Conservation (phyloP, 2,329 filamentous ascomycete genomes). For the Fusarium sp. region DNA sequence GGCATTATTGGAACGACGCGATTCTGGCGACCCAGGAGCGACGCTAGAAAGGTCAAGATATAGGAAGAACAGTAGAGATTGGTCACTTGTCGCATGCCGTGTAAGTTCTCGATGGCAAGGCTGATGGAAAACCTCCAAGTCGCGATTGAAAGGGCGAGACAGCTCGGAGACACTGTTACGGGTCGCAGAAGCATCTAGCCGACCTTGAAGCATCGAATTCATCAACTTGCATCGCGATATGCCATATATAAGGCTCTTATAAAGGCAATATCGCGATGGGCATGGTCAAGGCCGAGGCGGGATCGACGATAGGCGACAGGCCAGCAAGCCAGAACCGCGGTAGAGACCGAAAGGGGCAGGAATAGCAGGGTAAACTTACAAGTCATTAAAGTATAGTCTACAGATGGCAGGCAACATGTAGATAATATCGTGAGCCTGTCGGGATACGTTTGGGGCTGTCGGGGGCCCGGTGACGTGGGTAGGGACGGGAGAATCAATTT, state of each 20-base stretch:
- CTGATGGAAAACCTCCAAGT: slow-evolving; percentile 56
- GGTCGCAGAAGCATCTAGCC: slow-evolving; percentile 47
- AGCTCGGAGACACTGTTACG: slow-evolving; percentile 35
- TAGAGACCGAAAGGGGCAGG: slow-evolving; percentile 43
- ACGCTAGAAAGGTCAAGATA: slow-evolving; percentile 29
- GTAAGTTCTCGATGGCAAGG: slow-evolving; percentile 61
- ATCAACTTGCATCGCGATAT: slow-evolving; percentile 50
- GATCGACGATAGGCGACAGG: slow-evolving; percentile 54
- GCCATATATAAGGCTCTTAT: slow-evolving; percentile 41
- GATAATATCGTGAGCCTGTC: slow-evolving; percentile 42
- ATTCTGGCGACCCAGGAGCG: slow-evolving; percentile 49
- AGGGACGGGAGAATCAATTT: slow-evolving; percentile 50
- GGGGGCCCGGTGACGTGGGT: slow-evolving; percentile 48
- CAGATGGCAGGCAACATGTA: slow-evolving; percentile 52
- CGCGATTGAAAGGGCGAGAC: slow-evolving; percentile 57
- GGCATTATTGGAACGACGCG: slow-evolving; percentile 39
- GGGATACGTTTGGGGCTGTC: slow-evolving; percentile 46
- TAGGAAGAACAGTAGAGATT: slow-evolving; percentile 48
- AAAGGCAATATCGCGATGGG: slow-evolving; percentile 53
- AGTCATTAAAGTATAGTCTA: slow-evolving; percentile 61
- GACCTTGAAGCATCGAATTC: slow-evolving; percentile 52
- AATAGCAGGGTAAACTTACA: slow-evolving; percentile 57
- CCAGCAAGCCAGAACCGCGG: slow-evolving; percentile 51
- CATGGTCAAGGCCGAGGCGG: slow-evolving; percentile 49
- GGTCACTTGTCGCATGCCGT: slow-evolving; percentile 59